Base-by-base conservation (phyloP, 768 basidiomycete genomes). In the Auriscalpium orientale region DNA sequence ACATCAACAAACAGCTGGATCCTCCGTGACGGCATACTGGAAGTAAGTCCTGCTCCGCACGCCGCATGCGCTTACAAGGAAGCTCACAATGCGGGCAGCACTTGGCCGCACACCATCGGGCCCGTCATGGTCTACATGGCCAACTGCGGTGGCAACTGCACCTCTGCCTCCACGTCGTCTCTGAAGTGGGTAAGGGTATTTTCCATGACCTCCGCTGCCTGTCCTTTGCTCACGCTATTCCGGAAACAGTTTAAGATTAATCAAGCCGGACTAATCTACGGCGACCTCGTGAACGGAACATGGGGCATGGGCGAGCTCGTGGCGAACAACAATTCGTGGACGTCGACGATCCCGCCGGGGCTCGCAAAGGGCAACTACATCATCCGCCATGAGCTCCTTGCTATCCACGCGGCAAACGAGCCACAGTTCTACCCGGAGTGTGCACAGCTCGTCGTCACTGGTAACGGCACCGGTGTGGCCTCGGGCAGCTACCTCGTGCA, bases 341-440 rank as follows among this genome's bases (percentile, higher is more conserved):
- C 56, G 20, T 53, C 49, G 38, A 53, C 49, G 51, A 56, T 57
- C 35, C 55, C 61, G 20, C 9, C 58, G 40, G 43, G 54, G 38
- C 54, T 62, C 35, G 58, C 61, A 15, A 51, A 55, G 15, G 61
- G 58, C 37, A 58, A 62, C 57, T 62, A 62, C 53, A 53, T 62
- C 18, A 58, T 59, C 36, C 36, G 49, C 36, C 49, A 49, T 43
- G 58, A 68, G 66, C 65, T 71, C 35, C 64, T 69, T 44, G 67
- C 70, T 4, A 68, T 71, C 58, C 71, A 71, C 58, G 67, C 70
- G 13, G 53, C 70, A 35, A 61, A 69, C 56, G 62, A 64, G 45
- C 67, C 70, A 35, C 71, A 73, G 59, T 71, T 72, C 66, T 72
- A 73, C 61, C 68, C 71, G 10, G 72, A 72, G 54, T 68, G 65